Percentiles rank a stretch among this genome's conserved stretches.
phyloP scores from a whole-genome alignment of 345 rosid species.

The Eutrema yunnanense region DNA sequence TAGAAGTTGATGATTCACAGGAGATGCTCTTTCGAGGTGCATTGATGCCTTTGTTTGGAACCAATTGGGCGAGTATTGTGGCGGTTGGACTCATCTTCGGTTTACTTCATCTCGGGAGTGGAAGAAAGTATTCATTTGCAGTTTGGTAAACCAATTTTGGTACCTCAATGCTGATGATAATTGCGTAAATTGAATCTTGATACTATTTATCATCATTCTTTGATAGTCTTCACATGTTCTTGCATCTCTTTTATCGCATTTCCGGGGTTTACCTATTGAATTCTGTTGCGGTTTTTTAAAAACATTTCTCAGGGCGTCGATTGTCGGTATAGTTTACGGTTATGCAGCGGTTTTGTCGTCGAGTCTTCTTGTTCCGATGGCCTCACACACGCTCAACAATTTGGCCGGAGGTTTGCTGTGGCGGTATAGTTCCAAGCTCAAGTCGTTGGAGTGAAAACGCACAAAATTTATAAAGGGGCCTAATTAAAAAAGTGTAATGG shows the following conservation, averaged over 20 bases:
- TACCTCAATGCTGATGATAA: neutral
- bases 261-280: neutral
- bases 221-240: neutral
- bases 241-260: neutral
- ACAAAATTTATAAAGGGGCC: neutral
- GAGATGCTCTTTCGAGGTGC: constrained; percentile 84
- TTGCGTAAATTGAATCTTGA: neutral
- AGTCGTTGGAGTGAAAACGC: constrained; percentile 15
- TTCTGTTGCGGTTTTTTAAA: neutral
- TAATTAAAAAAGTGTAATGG: neutral
- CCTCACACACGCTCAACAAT: constrained; percentile 72
- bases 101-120: constrained; percentile 68
- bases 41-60: constrained; percentile 62
- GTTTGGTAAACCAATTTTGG: constrained; percentile 47
- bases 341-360: constrained; percentile 58
- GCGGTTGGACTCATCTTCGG: constrained; percentile 62
- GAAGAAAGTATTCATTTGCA: constrained; percentile 84
- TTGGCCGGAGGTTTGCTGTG: constrained; percentile 71
- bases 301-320: constrained; percentile 60
- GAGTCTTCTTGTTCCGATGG: constrained; percentile 66
- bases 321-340: constrained; percentile 70
- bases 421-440: constrained; percentile 45
- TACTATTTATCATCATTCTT: neutral
- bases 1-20: constrained; percentile 28
- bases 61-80: constrained; percentile 55